Percentiles rank a stretch among this genome's conserved stretches.
These are phyloP conservation scores for Colletotrichum agaves DNA, from an alignment of 2,329 filamentous ascomycete genomes.

Conservation along the genomic window DNA sequence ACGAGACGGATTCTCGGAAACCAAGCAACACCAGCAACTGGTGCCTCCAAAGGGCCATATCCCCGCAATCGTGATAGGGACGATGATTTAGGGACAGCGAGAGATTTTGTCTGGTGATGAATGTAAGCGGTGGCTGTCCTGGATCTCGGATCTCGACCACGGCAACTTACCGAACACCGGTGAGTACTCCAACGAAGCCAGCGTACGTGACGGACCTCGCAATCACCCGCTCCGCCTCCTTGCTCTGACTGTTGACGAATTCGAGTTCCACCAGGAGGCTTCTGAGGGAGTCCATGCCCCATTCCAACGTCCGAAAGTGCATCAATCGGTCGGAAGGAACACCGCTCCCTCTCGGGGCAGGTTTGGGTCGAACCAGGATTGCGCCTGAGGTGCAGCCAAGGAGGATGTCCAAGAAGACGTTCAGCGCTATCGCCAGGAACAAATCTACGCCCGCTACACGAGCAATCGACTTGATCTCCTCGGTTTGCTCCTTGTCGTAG, in stretches of 20 bases:
- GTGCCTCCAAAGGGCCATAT: conserved; percentile 54
- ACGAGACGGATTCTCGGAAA: conserved; percentile 62
- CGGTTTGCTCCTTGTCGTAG: conserved; percentile 63
- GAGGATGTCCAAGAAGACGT: conserved; percentile 68
- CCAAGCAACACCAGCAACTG: conserved; percentile 65
- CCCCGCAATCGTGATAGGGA: conserved; percentile 55
- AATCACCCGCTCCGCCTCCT: conserved; percentile 49
- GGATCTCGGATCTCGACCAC: background rate
- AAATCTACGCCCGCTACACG: conserved; percentile 60
- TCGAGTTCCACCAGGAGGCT: conserved; percentile 63
- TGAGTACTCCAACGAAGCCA: conserved; percentile 62
- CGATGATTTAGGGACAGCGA: conserved; percentile 63
- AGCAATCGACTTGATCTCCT: conserved; percentile 67
- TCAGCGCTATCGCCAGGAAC: conserved; percentile 67
- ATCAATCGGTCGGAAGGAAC: conserved; percentile 50
- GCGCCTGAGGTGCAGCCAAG: conserved; percentile 70
- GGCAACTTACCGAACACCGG: conserved; percentile 54
- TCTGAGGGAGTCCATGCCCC: conserved; percentile 63
- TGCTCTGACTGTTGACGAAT: conserved; percentile 50
- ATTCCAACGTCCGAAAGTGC: conserved; percentile 65
- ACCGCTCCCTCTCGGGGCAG: background rate
- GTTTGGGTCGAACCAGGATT: background rate
- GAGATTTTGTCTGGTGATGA: conserved; percentile 47
- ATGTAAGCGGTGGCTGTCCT: background rate
- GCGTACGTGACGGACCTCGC: conserved; percentile 61